phyloP scores from a whole-genome alignment of 495 filamentous ascomycete species.

The Podospora fimiseda region DNA sequence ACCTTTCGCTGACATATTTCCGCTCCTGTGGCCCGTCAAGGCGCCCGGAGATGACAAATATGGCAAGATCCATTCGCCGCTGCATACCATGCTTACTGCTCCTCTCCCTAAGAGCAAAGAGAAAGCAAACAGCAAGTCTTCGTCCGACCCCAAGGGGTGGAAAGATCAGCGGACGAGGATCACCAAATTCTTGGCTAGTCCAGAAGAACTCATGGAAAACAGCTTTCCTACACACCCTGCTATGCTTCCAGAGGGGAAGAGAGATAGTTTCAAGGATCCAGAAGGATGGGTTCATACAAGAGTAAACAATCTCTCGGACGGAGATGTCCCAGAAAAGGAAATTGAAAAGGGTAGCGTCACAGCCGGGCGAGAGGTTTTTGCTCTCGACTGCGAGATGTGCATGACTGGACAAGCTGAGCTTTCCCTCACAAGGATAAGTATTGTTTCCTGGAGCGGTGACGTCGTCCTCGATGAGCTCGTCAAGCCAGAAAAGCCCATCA shows the following conservation, averaged over 20 bases:
- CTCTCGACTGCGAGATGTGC: conserved; percentile 97
- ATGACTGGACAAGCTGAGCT: conserved; percentile 65
- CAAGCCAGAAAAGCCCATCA: conserved; percentile 77
- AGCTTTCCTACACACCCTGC: conserved; percentile 78
- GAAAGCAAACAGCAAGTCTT: conserved; percentile 47
- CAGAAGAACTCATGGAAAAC: conserved; percentile 71
- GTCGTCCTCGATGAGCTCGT: conserved; percentile 83
- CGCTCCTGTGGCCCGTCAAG: conserved; percentile 80
- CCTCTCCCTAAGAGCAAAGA: conserved; percentile 57
- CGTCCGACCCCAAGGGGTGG: conserved; percentile 53
- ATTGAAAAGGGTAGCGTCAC: conserved; percentile 78
- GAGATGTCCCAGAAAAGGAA: conserved; percentile 56
- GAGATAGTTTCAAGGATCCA: conserved; percentile 37
- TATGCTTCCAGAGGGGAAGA: conserved; percentile 41
- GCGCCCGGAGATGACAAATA: conserved; percentile 78
- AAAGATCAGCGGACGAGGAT: conserved; percentile 68
- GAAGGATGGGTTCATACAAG: conserved; percentile 80
- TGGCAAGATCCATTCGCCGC: conserved; percentile 72
- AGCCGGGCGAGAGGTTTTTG: conserved; percentile 70
- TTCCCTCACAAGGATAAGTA: conserved; percentile 79
- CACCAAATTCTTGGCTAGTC: conserved; percentile 63
- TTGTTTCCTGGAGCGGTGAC: conserved; percentile 79
- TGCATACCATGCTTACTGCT: conserved; percentile 66
- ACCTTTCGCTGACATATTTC: conserved; percentile 74
- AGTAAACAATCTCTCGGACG: conserved; percentile 61